Percentiles rank a stretch among this genome's conserved stretches.
These are phyloP conservation scores for Marchantia paleacea DNA, from an alignment of 225 moss, liverwort and hornwort species.

Conservation along the genomic window DNA sequence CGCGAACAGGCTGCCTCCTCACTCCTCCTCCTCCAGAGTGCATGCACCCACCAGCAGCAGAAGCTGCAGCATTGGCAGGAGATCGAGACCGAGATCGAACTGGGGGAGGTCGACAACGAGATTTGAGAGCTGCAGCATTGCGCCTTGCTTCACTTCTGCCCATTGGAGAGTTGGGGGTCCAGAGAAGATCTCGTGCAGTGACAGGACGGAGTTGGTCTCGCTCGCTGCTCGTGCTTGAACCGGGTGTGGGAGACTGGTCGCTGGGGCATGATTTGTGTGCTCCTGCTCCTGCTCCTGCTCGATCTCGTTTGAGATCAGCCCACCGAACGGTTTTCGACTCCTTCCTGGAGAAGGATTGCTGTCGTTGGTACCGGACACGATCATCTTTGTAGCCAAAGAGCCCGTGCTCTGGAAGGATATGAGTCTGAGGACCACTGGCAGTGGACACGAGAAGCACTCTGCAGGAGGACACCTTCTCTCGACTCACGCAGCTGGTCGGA, in stretches of 20 bases:
- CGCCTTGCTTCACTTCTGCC: conserved; percentile 2
- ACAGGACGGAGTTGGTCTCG: not conserved
- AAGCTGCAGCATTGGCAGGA: not conserved
- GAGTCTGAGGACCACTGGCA: conserved; percentile 39
- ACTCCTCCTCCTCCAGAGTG: not conserved
- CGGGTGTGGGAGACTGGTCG: not conserved
- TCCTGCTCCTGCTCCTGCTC: not conserved
- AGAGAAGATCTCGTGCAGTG: not conserved
- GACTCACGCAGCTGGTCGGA: conserved; percentile 13
- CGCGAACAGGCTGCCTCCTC: not conserved
- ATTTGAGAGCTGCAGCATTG: not conserved
- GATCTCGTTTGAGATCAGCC: conserved; percentile 8
- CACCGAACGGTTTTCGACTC: conserved; percentile 27
- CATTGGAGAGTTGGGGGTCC: not conserved
- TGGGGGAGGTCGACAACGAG: not conserved
- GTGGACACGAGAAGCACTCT: conserved; percentile 44
- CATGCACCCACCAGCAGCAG: not conserved
- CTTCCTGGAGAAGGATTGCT: not conserved
- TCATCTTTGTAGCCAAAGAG: conserved; percentile 20
- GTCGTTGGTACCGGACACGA: not conserved
- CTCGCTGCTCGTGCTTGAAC: not conserved
- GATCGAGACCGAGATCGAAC: not conserved
- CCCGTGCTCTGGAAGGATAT: conserved; percentile 37
- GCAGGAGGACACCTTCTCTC: conserved; percentile 31
- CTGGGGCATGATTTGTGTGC: not conserved